Percentiles rank a stretch among this genome's conserved stretches.
Evolutionary conservation across 2,329 filamentous ascomycete genomes (phyloP).

Genomic region (Fusarium globosum): DNA sequence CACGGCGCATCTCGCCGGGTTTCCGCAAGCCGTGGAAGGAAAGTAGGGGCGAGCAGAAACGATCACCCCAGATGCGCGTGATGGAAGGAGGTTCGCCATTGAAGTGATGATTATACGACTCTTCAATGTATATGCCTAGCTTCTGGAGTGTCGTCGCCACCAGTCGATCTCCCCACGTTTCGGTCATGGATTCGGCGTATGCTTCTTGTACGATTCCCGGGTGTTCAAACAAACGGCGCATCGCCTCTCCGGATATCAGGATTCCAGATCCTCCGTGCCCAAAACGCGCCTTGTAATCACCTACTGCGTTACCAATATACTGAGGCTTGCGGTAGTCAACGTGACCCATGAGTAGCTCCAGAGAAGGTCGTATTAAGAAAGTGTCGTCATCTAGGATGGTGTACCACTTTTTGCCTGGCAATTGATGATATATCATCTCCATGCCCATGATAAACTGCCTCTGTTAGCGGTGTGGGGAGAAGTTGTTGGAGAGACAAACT

Average conservation of each 20-base stretch:
- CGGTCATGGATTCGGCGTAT: conserved; percentile 60
- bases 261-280: conserved; percentile 68
- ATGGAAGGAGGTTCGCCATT: conserved; percentile 64
- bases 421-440: conserved; percentile 60
- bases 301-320: conserved; percentile 68
- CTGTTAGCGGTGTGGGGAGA: conserved; percentile 10
- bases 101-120: conserved; percentile 65
- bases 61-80: conserved; percentile 61
- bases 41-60: conserved; percentile 65
- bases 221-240: conserved; percentile 59
- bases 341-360: conserved; percentile 60
- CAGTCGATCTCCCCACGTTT: conserved; percentile 66
- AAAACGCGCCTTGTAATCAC: conserved; percentile 66
- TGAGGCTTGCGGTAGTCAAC: conserved; percentile 59
- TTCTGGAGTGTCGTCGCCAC: conserved; percentile 65
- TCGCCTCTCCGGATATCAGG: conserved; percentile 62
- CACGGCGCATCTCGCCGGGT: conserved; percentile 57
- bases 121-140: conserved; percentile 65
- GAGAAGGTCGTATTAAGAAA: conserved; percentile 62
- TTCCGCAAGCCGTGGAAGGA: conserved; percentile 64
- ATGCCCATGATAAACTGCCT: conserved; percentile 65
- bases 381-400: conserved; percentile 69
- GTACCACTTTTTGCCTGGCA: conserved; percentile 69
- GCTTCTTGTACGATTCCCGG: conserved; percentile 56
- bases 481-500: conserved; percentile 47